Evolutionary conservation across 306 rosid species (phyloP).

Genomic region (Prunus salicina): DNA sequence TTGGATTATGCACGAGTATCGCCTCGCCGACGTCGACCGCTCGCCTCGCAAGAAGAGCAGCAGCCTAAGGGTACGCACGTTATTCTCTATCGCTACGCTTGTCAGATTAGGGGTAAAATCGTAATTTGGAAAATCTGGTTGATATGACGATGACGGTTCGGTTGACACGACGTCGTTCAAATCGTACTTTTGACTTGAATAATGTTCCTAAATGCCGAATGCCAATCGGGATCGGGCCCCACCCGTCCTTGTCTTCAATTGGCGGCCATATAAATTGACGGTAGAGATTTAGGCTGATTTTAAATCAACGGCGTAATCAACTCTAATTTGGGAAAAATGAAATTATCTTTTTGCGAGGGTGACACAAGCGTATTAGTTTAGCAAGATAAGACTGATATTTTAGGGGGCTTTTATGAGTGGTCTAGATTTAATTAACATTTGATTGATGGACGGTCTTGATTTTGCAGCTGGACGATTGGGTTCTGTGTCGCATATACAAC

Average conservation of each 20-base stretch:
- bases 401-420: not conserved
- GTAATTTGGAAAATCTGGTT: not conserved
- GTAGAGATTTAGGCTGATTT: not conserved
- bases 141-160: not conserved
- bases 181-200: conserved; percentile 8
- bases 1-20: conserved; percentile 99
- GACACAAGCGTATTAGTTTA: not conserved
- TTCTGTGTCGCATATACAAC: conserved; percentile 91
- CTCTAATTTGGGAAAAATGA: not conserved
- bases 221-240: conserved; percentile 2
- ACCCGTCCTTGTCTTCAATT: not conserved
- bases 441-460: conserved; percentile 31
- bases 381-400: not conserved
- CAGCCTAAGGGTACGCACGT: conserved; percentile 68
- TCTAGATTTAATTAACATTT: not conserved
- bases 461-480: conserved; percentile 97
- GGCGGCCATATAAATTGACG: conserved; percentile 13
- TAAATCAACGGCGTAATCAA: no score
- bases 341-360: not conserved
- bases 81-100: not conserved
- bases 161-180: not conserved
- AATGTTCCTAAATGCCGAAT: not conserved
- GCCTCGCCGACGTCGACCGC: conserved; percentile 92
- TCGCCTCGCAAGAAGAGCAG: conserved; percentile 84
- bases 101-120: conserved; percentile 9